A percentile compares a stretch with the other conserved stretches of the same genome.
Evolutionary conservation across 352 stramenopile genomes (phyloP).

Genomic region (Lagenidium giganteum): DNA sequence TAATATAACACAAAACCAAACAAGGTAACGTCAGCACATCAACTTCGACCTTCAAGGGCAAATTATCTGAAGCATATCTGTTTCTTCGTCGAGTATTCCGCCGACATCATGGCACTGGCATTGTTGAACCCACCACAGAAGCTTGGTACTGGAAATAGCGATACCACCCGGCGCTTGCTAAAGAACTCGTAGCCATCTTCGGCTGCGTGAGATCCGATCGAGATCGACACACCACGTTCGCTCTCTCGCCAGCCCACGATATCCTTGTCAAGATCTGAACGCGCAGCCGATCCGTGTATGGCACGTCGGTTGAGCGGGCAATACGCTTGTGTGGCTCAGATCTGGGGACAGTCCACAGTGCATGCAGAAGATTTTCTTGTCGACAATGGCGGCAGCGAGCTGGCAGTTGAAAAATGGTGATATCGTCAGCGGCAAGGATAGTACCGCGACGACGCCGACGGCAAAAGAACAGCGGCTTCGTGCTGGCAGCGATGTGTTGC

Average conservation of each 20-base stretch:
- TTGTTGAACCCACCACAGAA: constrained; percentile 91
- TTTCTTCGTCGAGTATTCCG: too few species aligned
- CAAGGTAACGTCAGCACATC: too few species aligned
- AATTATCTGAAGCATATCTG: too few species aligned
- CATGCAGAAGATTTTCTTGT: constrained; percentile 99
- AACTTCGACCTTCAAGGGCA: too few species aligned
- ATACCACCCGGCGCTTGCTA: constrained; percentile 81
- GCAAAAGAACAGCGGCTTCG: too few species aligned
- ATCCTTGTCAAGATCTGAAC: constrained; percentile 97
- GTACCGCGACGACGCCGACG: too few species aligned
- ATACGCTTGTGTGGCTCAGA: constrained; percentile 91
- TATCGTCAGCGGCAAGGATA: too few species aligned
- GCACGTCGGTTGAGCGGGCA: constrained; percentile 87
- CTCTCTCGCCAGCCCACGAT: constrained; percentile 99
- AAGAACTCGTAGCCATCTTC: constrained; percentile 68
- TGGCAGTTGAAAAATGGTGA: constrained; percentile 85
- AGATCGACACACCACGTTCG: constrained; percentile 95
- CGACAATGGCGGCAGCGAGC: constrained; percentile 96
- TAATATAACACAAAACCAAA: too few species aligned
- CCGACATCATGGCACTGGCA: constrained; percentile 85
- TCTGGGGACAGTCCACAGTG: constrained; percentile 97
- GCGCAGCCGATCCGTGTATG: constrained; percentile 94
- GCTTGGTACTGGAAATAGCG: constrained; percentile 89
- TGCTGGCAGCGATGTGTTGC: too few species aligned
- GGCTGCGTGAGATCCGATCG: constrained; percentile 91